A percentile compares a stretch with the other conserved stretches of the same genome.
phyloP scores from a whole-genome alignment of 225 moss, liverwort and hornwort genomes.

The Polytrichum formosum region DNA sequence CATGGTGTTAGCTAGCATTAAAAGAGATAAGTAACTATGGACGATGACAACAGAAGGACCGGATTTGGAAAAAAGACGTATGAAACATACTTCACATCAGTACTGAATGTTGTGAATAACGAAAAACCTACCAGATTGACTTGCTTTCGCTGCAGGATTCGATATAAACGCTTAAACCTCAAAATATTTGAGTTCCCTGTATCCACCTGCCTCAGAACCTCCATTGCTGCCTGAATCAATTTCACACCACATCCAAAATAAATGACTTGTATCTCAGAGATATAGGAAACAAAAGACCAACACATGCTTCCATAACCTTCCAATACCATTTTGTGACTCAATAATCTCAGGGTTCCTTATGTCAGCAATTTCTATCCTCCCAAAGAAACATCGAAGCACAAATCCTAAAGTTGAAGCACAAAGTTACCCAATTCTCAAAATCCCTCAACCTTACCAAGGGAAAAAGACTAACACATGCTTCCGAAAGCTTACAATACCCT shows the following conservation, averaged over 20 bases:
- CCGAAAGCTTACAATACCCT: too few species aligned
- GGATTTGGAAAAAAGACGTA: background rate
- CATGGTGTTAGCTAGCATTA: background rate
- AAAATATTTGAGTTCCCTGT: constrained; percentile 42
- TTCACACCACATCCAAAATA: background rate
- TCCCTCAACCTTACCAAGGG: too few species aligned
- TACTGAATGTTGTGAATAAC: background rate
- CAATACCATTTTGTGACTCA: too few species aligned
- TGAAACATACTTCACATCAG: too few species aligned
- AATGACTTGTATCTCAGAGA: background rate
- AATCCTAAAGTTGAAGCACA: constrained; percentile 18
- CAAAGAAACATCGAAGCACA: background rate
- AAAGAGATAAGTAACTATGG: background rate
- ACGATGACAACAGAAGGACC: background rate
- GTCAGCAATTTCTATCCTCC: too few species aligned
- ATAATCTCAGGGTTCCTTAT: too few species aligned
- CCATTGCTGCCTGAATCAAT: constrained; percentile 69
- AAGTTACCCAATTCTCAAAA: constrained; percentile 1
- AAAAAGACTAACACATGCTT: too few species aligned
- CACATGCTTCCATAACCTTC: background rate
- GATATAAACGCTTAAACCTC: constrained; percentile 76
- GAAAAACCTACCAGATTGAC: constrained; percentile 48
- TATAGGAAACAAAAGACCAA: background rate
- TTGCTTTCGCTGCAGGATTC: constrained; percentile 66
- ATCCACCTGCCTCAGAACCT: constrained; percentile 63